A percentile compares a stretch with the other conserved stretches of the same genome.
Conservation (phyloP, 2,329 filamentous ascomycete genomes). For the Pseudogymnoascus pannorum region DNA sequence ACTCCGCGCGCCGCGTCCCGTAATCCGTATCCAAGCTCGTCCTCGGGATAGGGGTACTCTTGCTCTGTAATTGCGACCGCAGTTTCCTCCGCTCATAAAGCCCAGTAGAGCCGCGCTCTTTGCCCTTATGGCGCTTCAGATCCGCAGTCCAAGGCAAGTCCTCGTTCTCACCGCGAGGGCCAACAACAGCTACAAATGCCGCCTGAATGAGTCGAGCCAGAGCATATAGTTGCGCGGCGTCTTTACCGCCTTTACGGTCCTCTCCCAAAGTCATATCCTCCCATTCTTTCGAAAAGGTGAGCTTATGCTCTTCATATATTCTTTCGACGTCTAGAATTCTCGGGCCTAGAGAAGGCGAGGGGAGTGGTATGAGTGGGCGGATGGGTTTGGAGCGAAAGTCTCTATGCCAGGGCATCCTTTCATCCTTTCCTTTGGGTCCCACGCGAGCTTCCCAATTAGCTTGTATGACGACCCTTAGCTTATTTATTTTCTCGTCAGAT, state of each 20-base stretch:
- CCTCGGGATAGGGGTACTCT: background rate
- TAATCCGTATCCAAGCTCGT: background rate
- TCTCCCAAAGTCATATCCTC: background rate
- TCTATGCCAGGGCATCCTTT: too few species aligned
- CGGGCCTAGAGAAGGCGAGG: too few species aligned
- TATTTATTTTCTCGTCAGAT: too few species aligned
- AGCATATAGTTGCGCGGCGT: background rate
- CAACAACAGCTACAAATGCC: background rate
- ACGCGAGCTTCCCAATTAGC: too few species aligned
- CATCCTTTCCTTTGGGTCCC: too few species aligned
- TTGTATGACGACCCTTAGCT: too few species aligned
- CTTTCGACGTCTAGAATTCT: too few species aligned
- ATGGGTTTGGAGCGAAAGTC: too few species aligned
- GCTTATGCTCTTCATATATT: background rate
- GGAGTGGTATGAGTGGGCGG: background rate
- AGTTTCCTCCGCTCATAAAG: background rate
- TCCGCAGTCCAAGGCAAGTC: background rate
- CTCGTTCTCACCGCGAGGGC: background rate
- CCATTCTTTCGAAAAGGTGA: background rate
- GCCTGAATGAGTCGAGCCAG: background rate
- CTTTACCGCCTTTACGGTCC: background rate
- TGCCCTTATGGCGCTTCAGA: background rate
- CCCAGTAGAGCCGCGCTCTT: background rate
- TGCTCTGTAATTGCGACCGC: background rate
- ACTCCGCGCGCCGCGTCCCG: background rate